phyloP scores from a whole-genome alignment of 2,329 filamentous ascomycete species.

The Trichoderma sp. region DNA sequence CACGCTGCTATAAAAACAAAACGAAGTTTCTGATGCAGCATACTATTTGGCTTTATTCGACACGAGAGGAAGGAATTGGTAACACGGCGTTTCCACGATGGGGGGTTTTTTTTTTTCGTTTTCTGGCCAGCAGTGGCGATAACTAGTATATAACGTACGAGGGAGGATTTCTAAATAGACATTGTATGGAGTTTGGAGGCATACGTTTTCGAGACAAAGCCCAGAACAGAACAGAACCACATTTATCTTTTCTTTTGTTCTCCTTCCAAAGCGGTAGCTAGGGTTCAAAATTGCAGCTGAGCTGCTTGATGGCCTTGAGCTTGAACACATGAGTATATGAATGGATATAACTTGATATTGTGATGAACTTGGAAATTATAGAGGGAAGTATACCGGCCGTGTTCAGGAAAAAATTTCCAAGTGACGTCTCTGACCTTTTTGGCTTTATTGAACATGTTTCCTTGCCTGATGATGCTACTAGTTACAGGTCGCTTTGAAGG shows the following conservation, averaged over 20 bases:
- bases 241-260: background rate
- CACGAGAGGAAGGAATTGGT: background rate
- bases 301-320: background rate
- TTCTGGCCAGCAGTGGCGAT: background rate
- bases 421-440: background rate
- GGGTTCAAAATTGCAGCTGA: background rate
- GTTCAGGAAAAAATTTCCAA: background rate
- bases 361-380: background rate
- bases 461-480: background rate
- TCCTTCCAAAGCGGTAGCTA: slow-evolving; percentile 6
- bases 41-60: background rate
- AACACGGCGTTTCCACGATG: background rate
- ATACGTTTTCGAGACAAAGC: background rate
- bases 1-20: background rate
- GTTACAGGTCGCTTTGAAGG: background rate
- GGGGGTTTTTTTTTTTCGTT: background rate
- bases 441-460: background rate
- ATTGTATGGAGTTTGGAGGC: background rate
- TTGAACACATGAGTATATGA: background rate
- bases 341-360: background rate
- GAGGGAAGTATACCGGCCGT: background rate
- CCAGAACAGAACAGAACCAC: background rate
- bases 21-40: background rate
- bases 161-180: slow-evolving; percentile 1
- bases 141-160: slow-evolving; percentile 3